Conservation (phyloP, 164 flowering plant genomes). For the Vitis cinerea region DNA sequence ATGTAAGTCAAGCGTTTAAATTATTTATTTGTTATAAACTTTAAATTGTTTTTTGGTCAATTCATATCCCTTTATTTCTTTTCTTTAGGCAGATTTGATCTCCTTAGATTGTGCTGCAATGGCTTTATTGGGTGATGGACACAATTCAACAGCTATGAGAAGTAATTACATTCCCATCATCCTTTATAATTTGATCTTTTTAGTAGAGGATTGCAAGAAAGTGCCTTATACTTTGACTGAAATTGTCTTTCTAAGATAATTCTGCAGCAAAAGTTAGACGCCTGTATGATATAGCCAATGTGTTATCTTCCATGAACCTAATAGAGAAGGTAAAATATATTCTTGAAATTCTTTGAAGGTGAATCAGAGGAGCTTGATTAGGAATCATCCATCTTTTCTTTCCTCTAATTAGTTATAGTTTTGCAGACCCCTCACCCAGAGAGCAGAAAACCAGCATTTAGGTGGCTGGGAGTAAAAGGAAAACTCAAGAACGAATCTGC, state of each 20-base stretch:
- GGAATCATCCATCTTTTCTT: too few species aligned
- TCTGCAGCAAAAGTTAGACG: slow-evolving; percentile 39
- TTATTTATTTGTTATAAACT: not conserved
- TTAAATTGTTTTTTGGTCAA: not conserved
- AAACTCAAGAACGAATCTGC: not conserved
- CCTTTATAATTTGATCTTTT: not conserved
- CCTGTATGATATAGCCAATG: slow-evolving; percentile 38
- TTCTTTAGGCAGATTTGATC: slow-evolving; percentile 24
- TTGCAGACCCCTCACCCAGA: slow-evolving; percentile 22
- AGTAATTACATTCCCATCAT: slow-evolving; percentile 15
- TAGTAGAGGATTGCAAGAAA: too few species aligned
- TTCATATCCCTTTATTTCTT: not conserved
- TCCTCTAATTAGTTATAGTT: not conserved
- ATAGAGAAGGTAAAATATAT: slow-evolving; percentile 31
- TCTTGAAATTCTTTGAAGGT: too few species aligned
- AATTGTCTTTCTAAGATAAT: not conserved
- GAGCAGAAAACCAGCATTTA: slow-evolving; percentile 31
- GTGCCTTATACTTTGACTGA: too few species aligned
- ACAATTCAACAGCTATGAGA: slow-evolving; percentile 20
- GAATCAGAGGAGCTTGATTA: too few species aligned
- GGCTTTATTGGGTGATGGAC: slow-evolving; percentile 19
- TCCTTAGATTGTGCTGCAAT: slow-evolving; percentile 30
- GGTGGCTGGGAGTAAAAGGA: slow-evolving; percentile 30
- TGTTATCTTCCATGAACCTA: slow-evolving; percentile 34
- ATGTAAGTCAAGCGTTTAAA: slow-evolving; percentile 18